These are phyloP conservation scores for Wickerhamiella kazuoi DNA, from an alignment of 805 yeast genomes.

Conservation along the genomic window DNA sequence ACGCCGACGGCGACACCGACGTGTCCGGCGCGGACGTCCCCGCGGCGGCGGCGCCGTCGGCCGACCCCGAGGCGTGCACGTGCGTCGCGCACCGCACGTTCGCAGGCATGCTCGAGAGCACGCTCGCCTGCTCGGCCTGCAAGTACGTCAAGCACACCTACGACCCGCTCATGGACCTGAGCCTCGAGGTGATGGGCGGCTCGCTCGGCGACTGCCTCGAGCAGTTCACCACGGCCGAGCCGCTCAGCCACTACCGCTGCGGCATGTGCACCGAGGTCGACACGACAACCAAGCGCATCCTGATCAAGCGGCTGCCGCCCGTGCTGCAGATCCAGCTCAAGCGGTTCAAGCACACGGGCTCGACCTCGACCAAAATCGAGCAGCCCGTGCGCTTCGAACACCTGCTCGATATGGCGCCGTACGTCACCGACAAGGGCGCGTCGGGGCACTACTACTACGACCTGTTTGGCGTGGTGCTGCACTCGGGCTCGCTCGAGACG, in stretches of 20 bases:
- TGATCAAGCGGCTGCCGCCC: constrained; percentile 52
- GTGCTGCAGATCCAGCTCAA: constrained; percentile 75
- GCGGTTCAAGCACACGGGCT: constrained; percentile 37
- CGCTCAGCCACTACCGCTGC: constrained; percentile 62
- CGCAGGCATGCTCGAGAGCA: constrained; percentile 66
- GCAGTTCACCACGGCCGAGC: constrained; percentile 63
- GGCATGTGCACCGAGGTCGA: constrained; percentile 42
- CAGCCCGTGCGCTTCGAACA: constrained; percentile 56
- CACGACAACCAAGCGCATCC: constrained; percentile 54
- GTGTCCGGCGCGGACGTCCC: constrained; percentile 1
- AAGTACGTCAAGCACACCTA: constrained; percentile 43
- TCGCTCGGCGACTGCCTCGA: constrained; percentile 47
- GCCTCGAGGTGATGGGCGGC: constrained; percentile 42
- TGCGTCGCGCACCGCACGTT: constrained; percentile 76
- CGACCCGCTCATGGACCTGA: constrained; percentile 82
- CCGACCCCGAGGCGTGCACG: constrained; percentile 28
- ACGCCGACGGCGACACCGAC: not conserved
- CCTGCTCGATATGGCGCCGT: constrained; percentile 52
- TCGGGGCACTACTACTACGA: constrained; percentile 40
- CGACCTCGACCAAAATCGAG: constrained; percentile 48
- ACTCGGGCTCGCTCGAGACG: constrained; percentile 82
- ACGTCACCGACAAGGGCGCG: constrained; percentile 17
- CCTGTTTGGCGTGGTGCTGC: constrained; percentile 72
- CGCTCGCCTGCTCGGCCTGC: constrained; percentile 60
- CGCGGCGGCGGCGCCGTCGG: not conserved